Evolutionary conservation across 129 eudicot genomes (phyloP).

Genomic region (Flaveria robusta): DNA sequence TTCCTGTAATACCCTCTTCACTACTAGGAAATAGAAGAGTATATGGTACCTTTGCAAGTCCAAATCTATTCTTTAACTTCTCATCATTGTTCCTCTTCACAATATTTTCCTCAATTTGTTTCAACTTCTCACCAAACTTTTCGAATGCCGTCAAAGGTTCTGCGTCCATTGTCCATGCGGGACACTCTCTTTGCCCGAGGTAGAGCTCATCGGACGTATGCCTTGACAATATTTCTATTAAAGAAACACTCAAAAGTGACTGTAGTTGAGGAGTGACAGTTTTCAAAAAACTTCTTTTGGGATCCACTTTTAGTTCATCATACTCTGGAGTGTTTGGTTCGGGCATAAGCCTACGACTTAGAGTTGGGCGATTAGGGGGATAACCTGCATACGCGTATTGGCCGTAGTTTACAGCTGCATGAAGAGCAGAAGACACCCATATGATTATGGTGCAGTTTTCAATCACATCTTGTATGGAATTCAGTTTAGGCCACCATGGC

Average conservation of each 20-base stretch:
- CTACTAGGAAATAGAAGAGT: constrained; percentile 46
- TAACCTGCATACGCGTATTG: constrained; percentile 60
- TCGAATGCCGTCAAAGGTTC: constrained; percentile 48
- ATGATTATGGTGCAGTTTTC: constrained; percentile 50
- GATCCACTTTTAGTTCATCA: constrained; percentile 37
- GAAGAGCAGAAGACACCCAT: constrained; percentile 63
- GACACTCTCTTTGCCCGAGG: constrained; percentile 52
- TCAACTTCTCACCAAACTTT: constrained; percentile 40
- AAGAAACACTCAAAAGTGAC: constrained; percentile 42
- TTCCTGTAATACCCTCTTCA: constrained; percentile 56
- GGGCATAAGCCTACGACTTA: constrained; percentile 52
- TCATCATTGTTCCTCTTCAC: constrained; percentile 34
- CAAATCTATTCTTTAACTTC: constrained; percentile 45
- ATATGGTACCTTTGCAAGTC: constrained; percentile 43
- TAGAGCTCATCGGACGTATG: constrained; percentile 54
- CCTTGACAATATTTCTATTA: constrained; percentile 51
- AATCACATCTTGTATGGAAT: constrained; percentile 35
- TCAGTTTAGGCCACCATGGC: constrained; percentile 69
- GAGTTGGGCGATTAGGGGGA: constrained; percentile 55
- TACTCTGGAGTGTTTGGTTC: constrained; percentile 49
- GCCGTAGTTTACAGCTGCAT: constrained; percentile 69
- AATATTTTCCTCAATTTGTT: constrained; percentile 40
- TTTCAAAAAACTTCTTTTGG: constrained; percentile 34
- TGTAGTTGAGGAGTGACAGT: constrained; percentile 46
- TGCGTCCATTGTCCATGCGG: constrained; percentile 50